A percentile compares a stretch with the other conserved stretches of the same genome.
These are phyloP conservation scores for Bacidia rubella DNA, from an alignment of 495 filamentous ascomycete genomes.

Conservation along the genomic window DNA sequence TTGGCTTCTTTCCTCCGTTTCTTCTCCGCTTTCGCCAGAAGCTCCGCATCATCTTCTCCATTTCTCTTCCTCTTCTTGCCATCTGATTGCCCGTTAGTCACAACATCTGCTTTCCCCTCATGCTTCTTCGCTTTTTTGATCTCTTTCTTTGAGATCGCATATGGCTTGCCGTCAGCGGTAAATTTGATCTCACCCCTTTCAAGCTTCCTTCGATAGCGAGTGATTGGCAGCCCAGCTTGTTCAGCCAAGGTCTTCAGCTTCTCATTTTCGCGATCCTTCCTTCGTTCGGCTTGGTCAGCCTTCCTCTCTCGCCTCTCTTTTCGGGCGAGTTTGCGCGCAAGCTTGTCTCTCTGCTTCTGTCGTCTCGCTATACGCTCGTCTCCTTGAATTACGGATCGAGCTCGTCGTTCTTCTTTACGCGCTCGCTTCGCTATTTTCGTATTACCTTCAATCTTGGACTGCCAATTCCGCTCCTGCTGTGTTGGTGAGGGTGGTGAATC, in stretches of 20 bases:
- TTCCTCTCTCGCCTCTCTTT: conserved; percentile 32
- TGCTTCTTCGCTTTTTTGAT: conserved; percentile 62
- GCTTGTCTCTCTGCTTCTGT: conserved; percentile 33
- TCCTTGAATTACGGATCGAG: conserved; percentile 20
- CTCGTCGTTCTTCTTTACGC: conserved; percentile 22
- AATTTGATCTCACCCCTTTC: conserved; percentile 54
- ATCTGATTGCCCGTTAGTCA: conserved; percentile 20
- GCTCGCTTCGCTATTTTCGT: conserved; percentile 24
- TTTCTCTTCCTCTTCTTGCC: conserved; percentile 42
- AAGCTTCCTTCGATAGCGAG: conserved; percentile 58
- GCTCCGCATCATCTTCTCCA: conserved; percentile 30
- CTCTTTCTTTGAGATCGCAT: conserved; percentile 58
- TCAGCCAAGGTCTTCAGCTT: conserved; percentile 44
- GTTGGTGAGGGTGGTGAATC: conserved; percentile 20
- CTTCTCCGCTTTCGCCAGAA: conserved; percentile 31
- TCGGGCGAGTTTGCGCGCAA: conserved; percentile 21
- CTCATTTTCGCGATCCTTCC: conserved; percentile 36
- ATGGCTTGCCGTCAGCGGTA: conserved; percentile 41
- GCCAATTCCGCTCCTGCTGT: conserved; percentile 21
- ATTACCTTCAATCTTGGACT: conserved; percentile 21
- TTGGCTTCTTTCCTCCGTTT: conserved; percentile 48
- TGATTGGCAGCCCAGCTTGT: conserved; percentile 50
- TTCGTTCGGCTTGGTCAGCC: conserved; percentile 28
- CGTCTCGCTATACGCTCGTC: conserved; percentile 32
- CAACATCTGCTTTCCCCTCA: conserved; percentile 36